These are phyloP conservation scores for Hypoxylon sp. DNA, from an alignment of 2,329 filamentous ascomycete species.

Conservation along the genomic window DNA sequence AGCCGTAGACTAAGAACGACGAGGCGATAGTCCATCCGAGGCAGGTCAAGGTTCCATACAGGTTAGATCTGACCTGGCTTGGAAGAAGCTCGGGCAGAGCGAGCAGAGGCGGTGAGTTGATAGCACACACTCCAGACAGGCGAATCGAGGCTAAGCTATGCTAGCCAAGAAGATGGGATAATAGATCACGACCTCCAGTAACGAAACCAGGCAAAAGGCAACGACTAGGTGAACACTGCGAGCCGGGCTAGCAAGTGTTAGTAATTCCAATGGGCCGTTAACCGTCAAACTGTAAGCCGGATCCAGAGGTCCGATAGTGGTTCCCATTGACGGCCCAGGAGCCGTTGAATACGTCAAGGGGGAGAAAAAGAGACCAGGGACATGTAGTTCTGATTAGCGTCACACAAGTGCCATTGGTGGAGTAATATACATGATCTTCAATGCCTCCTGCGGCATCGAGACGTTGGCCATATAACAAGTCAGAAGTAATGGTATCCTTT, in stretches of 20 bases:
- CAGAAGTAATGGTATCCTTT: not conserved
- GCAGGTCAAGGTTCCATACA: conserved; percentile 19
- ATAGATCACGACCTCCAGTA: conserved; percentile 15
- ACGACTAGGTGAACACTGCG: conserved; percentile 7
- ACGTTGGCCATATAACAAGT: conserved; percentile 28
- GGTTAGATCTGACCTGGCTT: conserved; percentile 9
- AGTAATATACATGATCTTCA: conserved; percentile 42
- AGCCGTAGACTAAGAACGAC: conserved; percentile 7
- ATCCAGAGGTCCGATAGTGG: conserved; percentile 29
- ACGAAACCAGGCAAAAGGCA: conserved; percentile 11
- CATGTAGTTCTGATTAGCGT: conserved; percentile 22
- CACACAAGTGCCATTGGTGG: conserved; percentile 41
- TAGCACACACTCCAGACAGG: conserved; percentile 13
- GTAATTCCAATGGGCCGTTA: conserved; percentile 23
- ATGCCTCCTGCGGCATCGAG: conserved; percentile 41
- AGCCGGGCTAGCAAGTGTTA: conserved; percentile 5
- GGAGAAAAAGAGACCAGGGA: conserved; percentile 13
- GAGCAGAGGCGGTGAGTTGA: conserved; percentile 32
- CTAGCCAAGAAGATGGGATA: conserved; percentile 13
- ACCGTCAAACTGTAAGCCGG: conserved; percentile 35
- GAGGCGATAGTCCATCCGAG: conserved; percentile 25
- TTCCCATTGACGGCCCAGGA: conserved; percentile 30
- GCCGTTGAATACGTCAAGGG: not conserved
- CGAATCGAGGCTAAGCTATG: conserved; percentile 15
- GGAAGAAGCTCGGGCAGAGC: conserved; percentile 17